Evolutionary conservation across 164 flowering plant genomes (phyloP).

Genomic region (Berberis thunbergii): DNA sequence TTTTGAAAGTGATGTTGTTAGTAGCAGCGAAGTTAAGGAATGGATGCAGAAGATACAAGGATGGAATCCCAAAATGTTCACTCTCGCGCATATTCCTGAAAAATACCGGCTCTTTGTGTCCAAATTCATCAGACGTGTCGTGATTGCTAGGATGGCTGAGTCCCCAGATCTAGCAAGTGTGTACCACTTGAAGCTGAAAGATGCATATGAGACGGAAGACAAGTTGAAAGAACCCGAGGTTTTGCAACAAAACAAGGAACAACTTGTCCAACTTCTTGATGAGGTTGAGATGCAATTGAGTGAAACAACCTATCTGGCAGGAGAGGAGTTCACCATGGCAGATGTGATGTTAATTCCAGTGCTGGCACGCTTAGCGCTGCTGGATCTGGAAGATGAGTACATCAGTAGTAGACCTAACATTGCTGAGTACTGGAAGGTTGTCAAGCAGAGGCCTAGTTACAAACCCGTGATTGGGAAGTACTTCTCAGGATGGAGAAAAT

Average conservation of each 20-base stretch:
- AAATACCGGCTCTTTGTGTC: conserved; percentile 49
- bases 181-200: conserved; percentile 70
- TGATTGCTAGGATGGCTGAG: conserved; percentile 87
- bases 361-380: conserved; percentile 49
- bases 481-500: conserved; percentile 79
- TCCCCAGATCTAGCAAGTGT: conserved; percentile 72
- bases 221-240: conserved; percentile 44
- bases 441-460: conserved; percentile 66
- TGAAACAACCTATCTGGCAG: conserved; percentile 49
- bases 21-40: conserved; percentile 38
- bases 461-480: conserved; percentile 66
- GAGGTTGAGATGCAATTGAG: conserved; percentile 57
- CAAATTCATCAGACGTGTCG: conserved; percentile 64
- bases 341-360: conserved; percentile 74
- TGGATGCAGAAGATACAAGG: conserved; percentile 90
- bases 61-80: conserved; percentile 78
- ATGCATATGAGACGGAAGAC: conserved; percentile 69
- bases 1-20: conserved; percentile 14
- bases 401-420: conserved; percentile 50
- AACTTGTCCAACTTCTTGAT: conserved; percentile 59
- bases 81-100: conserved; percentile 64
- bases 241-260: conserved; percentile 41
- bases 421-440: conserved; percentile 56
- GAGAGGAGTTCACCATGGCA: conserved; percentile 75
- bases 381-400: conserved; percentile 64